Conservation (phyloP, 2,329 filamentous ascomycete species). For the Aspergillus nomiae region DNA sequence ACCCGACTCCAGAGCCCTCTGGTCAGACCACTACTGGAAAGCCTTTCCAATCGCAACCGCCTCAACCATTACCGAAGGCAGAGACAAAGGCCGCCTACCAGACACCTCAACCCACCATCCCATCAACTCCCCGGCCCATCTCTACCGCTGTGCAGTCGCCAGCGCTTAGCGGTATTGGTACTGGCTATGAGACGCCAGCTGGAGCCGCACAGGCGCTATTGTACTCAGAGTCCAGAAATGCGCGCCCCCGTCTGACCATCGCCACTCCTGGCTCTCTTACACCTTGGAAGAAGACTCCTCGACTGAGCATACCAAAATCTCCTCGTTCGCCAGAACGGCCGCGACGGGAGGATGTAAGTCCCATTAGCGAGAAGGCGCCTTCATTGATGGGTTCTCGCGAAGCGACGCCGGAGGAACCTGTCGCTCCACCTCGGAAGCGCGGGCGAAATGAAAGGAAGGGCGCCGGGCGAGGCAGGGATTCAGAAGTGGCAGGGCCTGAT, state of each 20-base stretch:
- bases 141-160: constrained; percentile 25
- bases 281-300: constrained; percentile 46
- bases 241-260: constrained; percentile 37
- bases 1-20: constrained; percentile 20
- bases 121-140: constrained; percentile 30
- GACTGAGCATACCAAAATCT: constrained; percentile 35
- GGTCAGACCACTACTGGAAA: constrained; percentile 19
- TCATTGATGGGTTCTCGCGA: constrained; percentile 38
- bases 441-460: constrained; percentile 24
- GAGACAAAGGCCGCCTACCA: constrained; percentile 19
- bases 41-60: constrained; percentile 21
- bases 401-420: constrained; percentile 26
- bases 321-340: constrained; percentile 45
- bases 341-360: constrained; percentile 47
- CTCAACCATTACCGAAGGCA: constrained; percentile 20
- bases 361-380: constrained; percentile 46
- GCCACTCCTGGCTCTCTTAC: constrained; percentile 44
- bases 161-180: constrained; percentile 23
- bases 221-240: constrained; percentile 25
- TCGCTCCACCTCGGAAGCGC: constrained; percentile 21
- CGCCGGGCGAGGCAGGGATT: constrained; percentile 23
- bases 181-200: constrained; percentile 32
- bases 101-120: constrained; percentile 21
- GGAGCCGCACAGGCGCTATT: constrained; percentile 26
- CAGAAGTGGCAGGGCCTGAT: constrained; percentile 17